Base-by-base conservation (phyloP, 176 grass and related monocot species). In the Olyra latifolia region DNA sequence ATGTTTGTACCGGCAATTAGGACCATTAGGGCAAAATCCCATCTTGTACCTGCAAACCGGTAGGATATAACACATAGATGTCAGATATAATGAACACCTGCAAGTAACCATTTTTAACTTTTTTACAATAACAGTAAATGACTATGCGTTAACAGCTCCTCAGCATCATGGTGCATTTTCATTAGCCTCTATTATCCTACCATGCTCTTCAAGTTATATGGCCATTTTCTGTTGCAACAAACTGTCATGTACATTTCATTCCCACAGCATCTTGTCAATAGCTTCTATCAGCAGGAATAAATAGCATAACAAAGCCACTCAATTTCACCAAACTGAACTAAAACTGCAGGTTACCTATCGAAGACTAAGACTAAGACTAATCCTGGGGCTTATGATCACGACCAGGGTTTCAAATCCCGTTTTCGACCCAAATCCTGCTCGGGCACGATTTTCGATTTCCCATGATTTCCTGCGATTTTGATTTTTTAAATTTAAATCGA, bases 21-120 rank as follows among this genome's bases (percentile, higher is more conserved):
- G 85, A 14, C 96, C 96, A 85, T 99, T 99, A 40, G 96, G 92
- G 79, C 96, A 99, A 81, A 99, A 99, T 22, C 96, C 96, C 88
- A 99, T 89, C 81, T 95, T 99, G 58, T 93, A 99, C 96, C 96
- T 99, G 84, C 60, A 70, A 82, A 62, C 4, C 41, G 58, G 57
- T 28, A 76, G 30, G 49, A 12, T 69, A 69, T 24, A 49, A 22
- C 53, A 56, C 0, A 85, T n/a, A 25, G 8, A 29, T 43, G 4
- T 80, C 10, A 84, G 42, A 80, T 53, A 20, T 0, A 10, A 30
- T 1, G 13, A 70, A 44, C 61, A 12, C 20, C 22, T 22, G 23
- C 20, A 61, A 59, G 9, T 13, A 10, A 20, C 10, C 29, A 50
- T 9, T 52, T 47, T 61, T 50, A 41, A 28, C 12, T 29, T 12